Conservation (phyloP, 345 rosid genomes). For the Eucalyptus regnans region DNA sequence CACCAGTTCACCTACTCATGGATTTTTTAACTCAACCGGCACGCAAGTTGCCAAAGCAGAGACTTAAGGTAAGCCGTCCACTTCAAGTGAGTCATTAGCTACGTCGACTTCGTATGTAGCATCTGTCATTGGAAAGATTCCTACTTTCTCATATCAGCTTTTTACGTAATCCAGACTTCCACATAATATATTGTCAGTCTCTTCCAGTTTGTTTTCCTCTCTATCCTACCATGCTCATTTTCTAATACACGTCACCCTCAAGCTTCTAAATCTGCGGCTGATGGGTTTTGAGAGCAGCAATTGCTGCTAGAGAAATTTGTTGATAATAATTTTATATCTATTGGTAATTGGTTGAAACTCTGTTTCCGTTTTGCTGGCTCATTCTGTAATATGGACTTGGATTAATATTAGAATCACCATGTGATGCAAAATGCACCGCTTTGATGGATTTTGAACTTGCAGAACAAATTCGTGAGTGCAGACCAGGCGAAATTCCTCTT, state of each 20-base stretch:
- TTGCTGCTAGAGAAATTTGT: background rate
- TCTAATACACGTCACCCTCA: background rate
- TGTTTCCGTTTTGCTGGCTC: background rate
- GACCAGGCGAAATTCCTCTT: conserved; percentile 24
- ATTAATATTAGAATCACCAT: background rate
- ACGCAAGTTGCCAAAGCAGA: too few species aligned
- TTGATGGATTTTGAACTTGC: background rate
- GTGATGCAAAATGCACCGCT: background rate
- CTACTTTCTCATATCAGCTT: too few species aligned
- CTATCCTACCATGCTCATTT: background rate
- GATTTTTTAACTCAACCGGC: too few species aligned
- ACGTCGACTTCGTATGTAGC: too few species aligned
- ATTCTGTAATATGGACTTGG: background rate
- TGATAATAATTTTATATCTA: background rate
- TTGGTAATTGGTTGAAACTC: background rate
- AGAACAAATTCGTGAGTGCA: conserved; percentile 20
- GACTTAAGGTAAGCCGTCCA: too few species aligned
- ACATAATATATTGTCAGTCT: background rate
- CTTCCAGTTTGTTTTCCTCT: background rate
- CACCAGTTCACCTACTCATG: too few species aligned
- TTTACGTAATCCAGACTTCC: too few species aligned
- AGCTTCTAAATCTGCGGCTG: background rate
- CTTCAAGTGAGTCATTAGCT: too few species aligned
- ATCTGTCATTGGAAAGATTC: background rate
- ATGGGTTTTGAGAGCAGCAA: background rate